Percentiles rank a stretch among this genome's conserved stretches.
Evolutionary conservation across 2,329 filamentous ascomycete species (phyloP).

Genomic region (Ophiostoma populinum): DNA sequence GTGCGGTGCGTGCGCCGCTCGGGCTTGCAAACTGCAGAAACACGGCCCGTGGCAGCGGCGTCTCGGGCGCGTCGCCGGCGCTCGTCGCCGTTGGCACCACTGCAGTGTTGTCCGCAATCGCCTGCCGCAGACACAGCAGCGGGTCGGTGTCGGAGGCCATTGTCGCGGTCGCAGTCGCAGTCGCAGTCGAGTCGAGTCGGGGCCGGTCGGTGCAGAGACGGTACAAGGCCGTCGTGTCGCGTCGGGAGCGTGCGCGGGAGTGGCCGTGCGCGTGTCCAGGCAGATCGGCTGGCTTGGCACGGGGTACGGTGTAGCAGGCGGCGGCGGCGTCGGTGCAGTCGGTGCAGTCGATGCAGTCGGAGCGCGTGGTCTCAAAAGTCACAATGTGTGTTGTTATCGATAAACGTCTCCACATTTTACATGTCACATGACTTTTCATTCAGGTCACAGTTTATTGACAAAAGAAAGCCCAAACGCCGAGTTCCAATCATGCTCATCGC

Average conservation of each 20-base stretch:
- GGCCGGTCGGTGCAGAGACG: too few species aligned
- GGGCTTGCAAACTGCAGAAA: slow-evolving; percentile 57
- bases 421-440: background rate
- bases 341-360: too few species aligned
- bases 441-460: background rate
- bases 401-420: background rate
- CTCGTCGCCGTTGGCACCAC: slow-evolving; percentile 59
- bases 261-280: too few species aligned
- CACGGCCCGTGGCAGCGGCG: slow-evolving; percentile 55
- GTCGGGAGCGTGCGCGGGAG: too few species aligned
- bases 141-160: slow-evolving; percentile 34
- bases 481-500: background rate
- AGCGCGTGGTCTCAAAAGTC: too few species aligned
- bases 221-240: too few species aligned
- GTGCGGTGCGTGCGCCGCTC: slow-evolving; percentile 24
- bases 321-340: too few species aligned
- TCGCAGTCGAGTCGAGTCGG: too few species aligned
- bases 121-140: slow-evolving; percentile 66
- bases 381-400: too few species aligned
- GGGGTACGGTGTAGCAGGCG: too few species aligned
- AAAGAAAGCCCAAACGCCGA: background rate
- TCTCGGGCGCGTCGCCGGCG: slow-evolving; percentile 43
- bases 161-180: background rate
- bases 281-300: too few species aligned
- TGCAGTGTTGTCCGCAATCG: slow-evolving; percentile 52